Conservation (phyloP, 129 eudicot species). For the Logfia minima region DNA sequence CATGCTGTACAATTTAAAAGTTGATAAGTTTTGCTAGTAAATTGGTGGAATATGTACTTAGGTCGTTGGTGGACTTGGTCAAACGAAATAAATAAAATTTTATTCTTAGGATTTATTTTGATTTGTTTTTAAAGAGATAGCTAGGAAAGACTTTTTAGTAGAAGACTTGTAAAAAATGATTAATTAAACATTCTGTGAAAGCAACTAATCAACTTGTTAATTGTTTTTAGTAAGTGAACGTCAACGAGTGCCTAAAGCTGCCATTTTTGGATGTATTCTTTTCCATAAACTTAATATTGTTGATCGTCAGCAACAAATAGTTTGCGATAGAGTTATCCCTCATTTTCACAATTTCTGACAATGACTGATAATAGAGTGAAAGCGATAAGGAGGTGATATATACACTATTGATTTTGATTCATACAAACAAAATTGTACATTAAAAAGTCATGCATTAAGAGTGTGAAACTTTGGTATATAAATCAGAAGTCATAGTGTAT, state of each 20-base stretch:
- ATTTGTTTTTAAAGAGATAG: not conserved
- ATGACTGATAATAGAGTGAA: no score
- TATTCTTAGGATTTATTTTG: not conserved
- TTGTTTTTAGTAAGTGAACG: slow-evolving; percentile 8
- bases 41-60: not conserved
- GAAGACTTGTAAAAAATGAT: not conserved
- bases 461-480: no score
- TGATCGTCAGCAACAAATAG: no score
- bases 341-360: no score
- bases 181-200: slow-evolving; percentile 1
- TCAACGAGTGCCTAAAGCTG: not conserved
- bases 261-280: not conserved
- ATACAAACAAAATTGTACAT: no score
- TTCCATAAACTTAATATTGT: no score
- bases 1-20: not conserved
- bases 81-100: not conserved
- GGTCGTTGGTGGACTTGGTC: slow-evolving; percentile 23
- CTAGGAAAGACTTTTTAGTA: slow-evolving; percentile 17
- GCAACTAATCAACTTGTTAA: slow-evolving; percentile 9
- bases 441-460: no score
- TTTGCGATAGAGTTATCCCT: no score
- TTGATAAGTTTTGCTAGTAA: not conserved
- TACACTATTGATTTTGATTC: no score
- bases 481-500: no score
- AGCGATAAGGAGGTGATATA: no score